Base-by-base conservation (phyloP, 176 grass and related monocot species). In the Oropetium thomaeum region DNA sequence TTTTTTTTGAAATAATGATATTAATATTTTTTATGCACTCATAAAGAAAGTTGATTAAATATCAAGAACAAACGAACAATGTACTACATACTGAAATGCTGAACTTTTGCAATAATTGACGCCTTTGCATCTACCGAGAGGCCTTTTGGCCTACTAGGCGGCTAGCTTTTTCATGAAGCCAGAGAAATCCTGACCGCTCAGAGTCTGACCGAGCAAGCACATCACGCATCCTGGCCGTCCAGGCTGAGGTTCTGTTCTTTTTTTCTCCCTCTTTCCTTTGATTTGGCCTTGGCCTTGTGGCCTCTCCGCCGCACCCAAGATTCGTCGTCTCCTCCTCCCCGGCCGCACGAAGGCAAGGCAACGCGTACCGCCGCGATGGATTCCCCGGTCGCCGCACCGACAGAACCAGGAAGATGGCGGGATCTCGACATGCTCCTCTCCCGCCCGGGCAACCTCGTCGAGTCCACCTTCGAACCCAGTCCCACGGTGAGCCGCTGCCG, bases 371-470 rank as follows among this genome's bases (percentile, higher is more conserved):
- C 37, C 1, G 61, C 42, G 74, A 88, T 88, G 86, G 62, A 75
- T 49, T 69, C 75, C 37, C 75, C 80, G 6, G 85, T 74, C 70
- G 67, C 54, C 75, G 78, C 71, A 49, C 79, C 85, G 78, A 85
- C 70, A 45, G 89, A 89, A 61, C 75, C 79, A 45, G 85, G 60
- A 12, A 85, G 89, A 69, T 95, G 96, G 96, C 87, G 82, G 25
- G 96, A 98, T 77, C 69, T 98, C 51, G 91, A 98, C 69, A 90
- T 77, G 82, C 88, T 98, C 62, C 89, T 98, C 75, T 44, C 82
- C 70, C 86, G 89, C 51, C 82, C 84, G 20, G 96, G 96, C 12
- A 98, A 95, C 84, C 86, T 98, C 69, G 91, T 95, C 64, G 73
- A 74, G 44, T 66, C 81, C 66, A 25, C 4, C 57, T 98, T 98